Percentiles rank a stretch among this genome's conserved stretches.
Evolutionary conservation across 768 basidiomycete genomes (phyloP).

Genomic region (Melanogaster broomeanus): DNA sequence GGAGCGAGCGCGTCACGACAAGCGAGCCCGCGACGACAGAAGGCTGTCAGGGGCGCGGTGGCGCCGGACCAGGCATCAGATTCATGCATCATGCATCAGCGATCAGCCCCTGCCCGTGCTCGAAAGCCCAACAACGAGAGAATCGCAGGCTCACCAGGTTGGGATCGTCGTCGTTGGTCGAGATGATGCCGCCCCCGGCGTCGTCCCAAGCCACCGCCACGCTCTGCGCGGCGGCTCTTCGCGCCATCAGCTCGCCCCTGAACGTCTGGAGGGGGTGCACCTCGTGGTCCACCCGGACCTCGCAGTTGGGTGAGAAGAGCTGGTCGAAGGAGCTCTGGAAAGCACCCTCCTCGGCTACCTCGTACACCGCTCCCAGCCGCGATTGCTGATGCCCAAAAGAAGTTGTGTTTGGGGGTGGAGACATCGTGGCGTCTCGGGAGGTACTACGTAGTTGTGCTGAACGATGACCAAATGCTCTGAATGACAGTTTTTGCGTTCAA

Average conservation of each 20-base stretch:
- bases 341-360: conserved; percentile 6
- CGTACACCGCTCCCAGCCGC: conserved; percentile 30
- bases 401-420: conserved; percentile 4
- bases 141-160: conserved; percentile 18
- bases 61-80: too few species aligned
- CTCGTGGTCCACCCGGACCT: conserved; percentile 37
- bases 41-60: too few species aligned
- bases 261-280: conserved; percentile 24
- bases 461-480: neutral
- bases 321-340: conserved; percentile 25
- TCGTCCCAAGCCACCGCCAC: conserved; percentile 38
- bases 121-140: too few species aligned
- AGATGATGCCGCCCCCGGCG: conserved; percentile 37
- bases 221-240: conserved; percentile 15
- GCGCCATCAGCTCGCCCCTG: conserved; percentile 24
- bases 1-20: conserved; percentile 39
- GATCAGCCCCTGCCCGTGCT: too few species aligned
- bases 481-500: neutral
- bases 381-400: conserved; percentile 36
- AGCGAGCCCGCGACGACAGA: conserved; percentile 42
- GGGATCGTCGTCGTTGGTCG: conserved; percentile 25
- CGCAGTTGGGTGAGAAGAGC: conserved; percentile 34
- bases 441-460: neutral
- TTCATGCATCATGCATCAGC: too few species aligned
- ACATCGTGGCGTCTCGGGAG: neutral